Evolutionary conservation across 257 asterid genomes (phyloP), one percentile per base, ranked within the genome.

Genomic region (Solanum chmielewskii): DNA sequence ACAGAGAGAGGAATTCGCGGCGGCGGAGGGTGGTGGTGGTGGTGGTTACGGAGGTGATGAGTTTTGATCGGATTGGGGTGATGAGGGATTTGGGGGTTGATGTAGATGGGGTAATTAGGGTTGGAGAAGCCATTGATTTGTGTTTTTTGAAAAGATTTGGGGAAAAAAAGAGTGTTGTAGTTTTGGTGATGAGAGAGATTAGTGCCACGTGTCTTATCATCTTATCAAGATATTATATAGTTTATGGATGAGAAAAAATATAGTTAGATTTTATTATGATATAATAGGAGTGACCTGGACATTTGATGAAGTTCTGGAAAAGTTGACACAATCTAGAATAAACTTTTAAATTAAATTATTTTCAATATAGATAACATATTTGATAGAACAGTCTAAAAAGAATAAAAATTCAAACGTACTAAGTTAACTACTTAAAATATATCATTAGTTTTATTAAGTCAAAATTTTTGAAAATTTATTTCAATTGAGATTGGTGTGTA

Each of bases 131-230:
- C 98, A 95, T 92, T 84, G 89, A 45, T 85, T 44, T 49, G 60
- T 2, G 0, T 15, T 15, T 47, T 8, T 68, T 13, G 29, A 31
- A n/a, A 15, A 35, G n/a, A 11, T 21, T 16, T 39, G 87, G 41
- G 45, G 44, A 25, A 42, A 16, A 41, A 78, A 42, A 33, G 37
- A 69, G 11, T 6, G 35, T 56, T 9, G 75, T 12, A 70, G 75
- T 86, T 76, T 87, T 33, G 47, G 39, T 69, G 88, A 89, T 90
- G 62, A 42, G 84, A 73, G 21, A 62, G 86, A 42, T n/a, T 88
- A 31, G 83, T 74, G 96, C 91, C 95, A 94, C 93, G 96, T 92
- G 94, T 89, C 96, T 93, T 93, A 95, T 96, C 99, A 86, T 87
- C 97, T 96, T 94, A 96, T 95, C 99, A 89, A 44, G 18, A 86